These are phyloP conservation scores for Plantago major DNA, from an alignment of 257 asterid genomes.

Conservation along the genomic window DNA sequence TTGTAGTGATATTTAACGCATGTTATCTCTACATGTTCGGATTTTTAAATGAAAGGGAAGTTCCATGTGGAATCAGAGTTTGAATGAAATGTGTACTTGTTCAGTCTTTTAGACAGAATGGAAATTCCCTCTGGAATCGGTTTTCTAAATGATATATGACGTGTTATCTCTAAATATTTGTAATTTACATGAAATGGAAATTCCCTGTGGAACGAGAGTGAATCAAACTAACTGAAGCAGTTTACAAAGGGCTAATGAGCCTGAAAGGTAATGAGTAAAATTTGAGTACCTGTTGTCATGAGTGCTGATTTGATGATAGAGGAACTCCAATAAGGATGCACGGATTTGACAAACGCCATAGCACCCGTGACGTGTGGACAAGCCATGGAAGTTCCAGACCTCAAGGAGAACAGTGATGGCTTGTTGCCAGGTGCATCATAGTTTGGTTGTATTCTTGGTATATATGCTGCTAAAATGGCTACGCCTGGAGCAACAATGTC, in stretches of 20 bases:
- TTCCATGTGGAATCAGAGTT: too few species aligned
- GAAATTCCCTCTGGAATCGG: too few species aligned
- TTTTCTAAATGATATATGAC: too few species aligned
- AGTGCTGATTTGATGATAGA: conserved; percentile 67
- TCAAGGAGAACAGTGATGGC: conserved; percentile 37
- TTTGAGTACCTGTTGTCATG: conserved; percentile 56
- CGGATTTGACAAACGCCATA: conserved; percentile 55
- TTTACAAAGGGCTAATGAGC: too few species aligned
- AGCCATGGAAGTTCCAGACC: conserved; percentile 85
- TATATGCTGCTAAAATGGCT: conserved; percentile 54
- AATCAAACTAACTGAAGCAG: too few species aligned
- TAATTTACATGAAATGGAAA: background rate
- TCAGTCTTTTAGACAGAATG: too few species aligned
- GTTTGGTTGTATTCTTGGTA: conserved; percentile 26
- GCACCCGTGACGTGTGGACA: conserved; percentile 83
- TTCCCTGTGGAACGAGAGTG: background rate
- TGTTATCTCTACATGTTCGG: too few species aligned
- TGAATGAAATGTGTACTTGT: too few species aligned
- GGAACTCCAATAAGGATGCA: conserved; percentile 53
- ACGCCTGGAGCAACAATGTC: conserved; percentile 79
- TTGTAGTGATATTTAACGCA: too few species aligned
- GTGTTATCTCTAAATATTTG: too few species aligned
- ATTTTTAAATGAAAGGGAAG: too few species aligned
- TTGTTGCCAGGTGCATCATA: conserved; percentile 38
- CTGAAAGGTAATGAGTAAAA: too few species aligned